Base-by-base conservation (phyloP, 2,329 filamentous ascomycete genomes). In the Beauveria sp. region DNA sequence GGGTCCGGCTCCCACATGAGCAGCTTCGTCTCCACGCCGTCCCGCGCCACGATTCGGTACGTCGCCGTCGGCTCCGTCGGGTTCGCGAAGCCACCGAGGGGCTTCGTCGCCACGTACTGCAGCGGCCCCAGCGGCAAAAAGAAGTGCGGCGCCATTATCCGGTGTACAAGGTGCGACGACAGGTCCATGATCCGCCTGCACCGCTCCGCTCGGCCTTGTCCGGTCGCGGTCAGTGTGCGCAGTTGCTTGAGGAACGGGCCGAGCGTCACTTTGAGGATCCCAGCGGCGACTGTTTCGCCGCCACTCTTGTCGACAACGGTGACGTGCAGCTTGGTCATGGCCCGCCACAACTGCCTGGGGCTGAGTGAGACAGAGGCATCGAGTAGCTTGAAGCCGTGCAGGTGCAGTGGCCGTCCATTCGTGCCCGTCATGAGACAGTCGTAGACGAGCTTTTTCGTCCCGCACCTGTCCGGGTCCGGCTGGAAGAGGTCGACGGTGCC, bases 371-470 rank as follows among this genome's bases (percentile, higher is more conserved):
- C 81, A 0, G 81, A 82, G 3, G 84, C 80, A 69, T 87, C 81
- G 47, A 88, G 78, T 2, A 83, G 76, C 70, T 88, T 88, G 71
- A 81, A 84, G 0, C 84, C 85, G 63, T 85, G 77, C 67, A 89
- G 84, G 62, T 82, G 80, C 51, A 85, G 77, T 53, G 72, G 74
- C 50, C 76, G 73, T 16, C 81, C 82, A 62, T 82, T 73, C 4
- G 79, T 75, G 5, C 82, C 81, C 28, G 75, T 75, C 78, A 88
- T 81, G 65, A 83, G 80, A 63, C 87, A 84, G 66, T 85, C 79
- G 67, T 88, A 88, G 0, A 79, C 80, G 34, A 88, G 70, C 63
- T 84, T 86, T 30, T 77, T 77, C 5, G 82, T 85, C 20, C 84
- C 83, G 0, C 85, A 79, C 0, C 80, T 77, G 62, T 79, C 76